These are phyloP conservation scores for Suillus lakei DNA, from an alignment of 768 basidiomycete genomes.

Conservation along the genomic window DNA sequence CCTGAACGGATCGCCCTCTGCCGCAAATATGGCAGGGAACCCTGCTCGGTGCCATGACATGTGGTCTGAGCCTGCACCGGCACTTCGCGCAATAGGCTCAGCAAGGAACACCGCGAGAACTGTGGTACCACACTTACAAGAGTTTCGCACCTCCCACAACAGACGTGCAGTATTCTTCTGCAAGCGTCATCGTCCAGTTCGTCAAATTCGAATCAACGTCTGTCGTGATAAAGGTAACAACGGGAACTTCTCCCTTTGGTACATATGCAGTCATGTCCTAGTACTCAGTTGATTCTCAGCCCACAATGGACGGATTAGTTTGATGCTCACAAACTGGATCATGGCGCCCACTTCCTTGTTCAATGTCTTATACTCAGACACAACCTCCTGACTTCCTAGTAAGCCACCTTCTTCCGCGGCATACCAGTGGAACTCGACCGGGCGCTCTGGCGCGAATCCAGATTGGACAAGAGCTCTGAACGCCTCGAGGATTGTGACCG, in stretches of 20 bases:
- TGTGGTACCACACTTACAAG: conserved; percentile 34
- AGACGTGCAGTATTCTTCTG: conserved; percentile 32
- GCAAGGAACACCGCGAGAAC: not conserved
- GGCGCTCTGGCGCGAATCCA: conserved; percentile 66
- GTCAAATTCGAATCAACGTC: conserved; percentile 52
- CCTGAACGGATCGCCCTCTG: conserved; percentile 46
- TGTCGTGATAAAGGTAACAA: conserved; percentile 36
- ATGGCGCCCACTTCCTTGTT: conserved; percentile 54
- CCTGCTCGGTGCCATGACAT: conserved; percentile 51
- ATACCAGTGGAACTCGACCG: conserved; percentile 87
- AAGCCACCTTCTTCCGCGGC: conserved; percentile 62
- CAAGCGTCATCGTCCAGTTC: conserved; percentile 38
- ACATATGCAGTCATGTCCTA: conserved; percentile 47
- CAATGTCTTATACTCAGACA: conserved; percentile 49
- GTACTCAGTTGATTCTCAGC: conserved; percentile 39
- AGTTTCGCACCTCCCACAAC: conserved; percentile 20
- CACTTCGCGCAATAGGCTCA: conserved; percentile 28
- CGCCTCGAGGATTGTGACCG: conserved; percentile 79
- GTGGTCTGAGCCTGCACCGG: conserved; percentile 49
- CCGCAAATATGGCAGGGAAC: conserved; percentile 46
- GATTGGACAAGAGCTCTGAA: conserved; percentile 73
- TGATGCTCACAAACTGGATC: conserved; percentile 50
- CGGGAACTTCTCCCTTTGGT: conserved; percentile 12
- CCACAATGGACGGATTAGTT: no score
- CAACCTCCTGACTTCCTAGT: conserved; percentile 50